These are phyloP conservation scores for Penicillium egyptiacum DNA, from an alignment of 495 filamentous ascomycete genomes.

Conservation along the genomic window DNA sequence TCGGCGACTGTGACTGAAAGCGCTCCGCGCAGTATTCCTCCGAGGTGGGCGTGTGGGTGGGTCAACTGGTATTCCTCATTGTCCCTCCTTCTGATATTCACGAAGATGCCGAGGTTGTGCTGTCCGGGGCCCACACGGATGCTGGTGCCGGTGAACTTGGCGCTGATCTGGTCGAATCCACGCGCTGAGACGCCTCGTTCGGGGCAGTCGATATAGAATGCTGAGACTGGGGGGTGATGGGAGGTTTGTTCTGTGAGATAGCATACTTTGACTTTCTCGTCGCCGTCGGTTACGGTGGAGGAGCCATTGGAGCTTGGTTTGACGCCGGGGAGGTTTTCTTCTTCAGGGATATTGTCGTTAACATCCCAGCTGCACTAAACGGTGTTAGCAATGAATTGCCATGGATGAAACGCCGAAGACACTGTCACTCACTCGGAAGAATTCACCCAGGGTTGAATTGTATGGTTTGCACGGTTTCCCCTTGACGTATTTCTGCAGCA, in stretches of 20 bases:
- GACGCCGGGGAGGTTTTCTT: constrained; percentile 40
- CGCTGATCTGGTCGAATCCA: constrained; percentile 92
- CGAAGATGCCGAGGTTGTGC: constrained; percentile 94
- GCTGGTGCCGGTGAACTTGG: constrained; percentile 96
- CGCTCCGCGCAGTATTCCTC: constrained; percentile 79
- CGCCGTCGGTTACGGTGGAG: constrained; percentile 32
- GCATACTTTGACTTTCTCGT: constrained; percentile 70
- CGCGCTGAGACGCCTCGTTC: constrained; percentile 85
- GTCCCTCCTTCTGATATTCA: constrained; percentile 74
- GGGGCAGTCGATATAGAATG: constrained; percentile 90
- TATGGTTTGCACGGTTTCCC: constrained; percentile 98
- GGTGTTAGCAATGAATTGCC: not conserved
- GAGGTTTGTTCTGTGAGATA: constrained; percentile 98
- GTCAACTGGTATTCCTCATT: constrained; percentile 93
- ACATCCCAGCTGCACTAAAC: constrained; percentile 90
- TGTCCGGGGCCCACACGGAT: constrained; percentile 87
- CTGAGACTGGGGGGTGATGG: constrained; percentile 95
- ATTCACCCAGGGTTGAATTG: constrained; percentile 96
- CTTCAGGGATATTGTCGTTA: constrained; percentile 59
- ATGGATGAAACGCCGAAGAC: constrained; percentile 2
- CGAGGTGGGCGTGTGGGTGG: constrained; percentile 89
- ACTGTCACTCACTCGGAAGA: constrained; percentile 74
- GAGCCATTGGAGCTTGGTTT: constrained; percentile 37
- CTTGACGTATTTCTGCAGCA: constrained; percentile 84
- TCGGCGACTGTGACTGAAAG: constrained; percentile 87